Evolutionary conservation across 2,329 filamentous ascomycete genomes (phyloP), one percentile per base, ranked within the genome.

Genomic region (Coniochaeta sp.): DNA sequence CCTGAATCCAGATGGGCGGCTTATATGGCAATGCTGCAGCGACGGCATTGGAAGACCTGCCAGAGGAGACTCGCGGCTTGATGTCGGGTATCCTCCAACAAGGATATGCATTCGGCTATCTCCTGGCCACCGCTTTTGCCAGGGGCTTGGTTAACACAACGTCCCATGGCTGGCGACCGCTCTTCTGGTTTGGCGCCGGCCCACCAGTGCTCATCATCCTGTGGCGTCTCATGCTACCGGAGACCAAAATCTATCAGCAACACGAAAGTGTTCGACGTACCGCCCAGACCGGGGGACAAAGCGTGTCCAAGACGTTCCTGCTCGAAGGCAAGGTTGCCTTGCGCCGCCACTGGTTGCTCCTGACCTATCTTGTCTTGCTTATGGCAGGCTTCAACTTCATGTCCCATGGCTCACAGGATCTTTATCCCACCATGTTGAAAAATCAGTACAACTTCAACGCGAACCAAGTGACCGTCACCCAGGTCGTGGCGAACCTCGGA

Each of bases 381-480:
- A 95, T 95, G 89, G 86, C 89, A 1, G 89, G 89, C 4, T 94
- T 95, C 74, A 95, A 95, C 70, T 95, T 94, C 64, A 91, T 94
- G 87, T 87, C 84, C 16, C 88, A 91, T 63, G 87, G 87, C 51
- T 86, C 82, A 20, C 67, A 87, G 65, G 79, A 82, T 58, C 63
- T 84, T 26, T 83, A 83, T 58, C 80, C 80, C 2, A 82, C 79
- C 18, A 76, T 84, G 76, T 64, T 84, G 22, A 65, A 71, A 56
- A 80, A 78, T 58, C 77, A 83, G 63, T 79, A 77, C 56, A 65
- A 63, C 14, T 81, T 81, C 60, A 65, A 64, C 42, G 59, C 74
- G 45, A 72, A 82, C 63, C 70, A 76, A 52, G 76, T 88, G 16
- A 89, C 86, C 0, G 75, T 89, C 3, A 88, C 83, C 0, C 84